Evolutionary conservation across 169 alveolate species (phyloP), one percentile per base, ranked within the genome.

Genomic region (Eimeria necatrix): DNA sequence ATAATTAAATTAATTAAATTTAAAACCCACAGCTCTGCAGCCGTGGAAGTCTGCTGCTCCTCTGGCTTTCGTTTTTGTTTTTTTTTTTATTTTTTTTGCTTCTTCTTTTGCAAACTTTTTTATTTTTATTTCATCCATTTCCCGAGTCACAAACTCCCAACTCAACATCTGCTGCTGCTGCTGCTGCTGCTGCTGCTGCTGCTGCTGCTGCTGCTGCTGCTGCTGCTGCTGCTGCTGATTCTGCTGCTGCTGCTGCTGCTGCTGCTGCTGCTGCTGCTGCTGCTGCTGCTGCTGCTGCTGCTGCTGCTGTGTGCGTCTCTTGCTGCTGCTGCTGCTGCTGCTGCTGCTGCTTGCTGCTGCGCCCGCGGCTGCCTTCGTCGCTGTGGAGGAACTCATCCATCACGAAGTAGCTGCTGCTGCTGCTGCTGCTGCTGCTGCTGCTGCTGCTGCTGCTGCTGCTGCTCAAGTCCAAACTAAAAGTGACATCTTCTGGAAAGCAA

Each of bases 401-500:
- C 5, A 68, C 80, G 46, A 68, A 68, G 80, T 68, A 48, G 46
- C 80, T 68, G 32, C 41, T 32, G 41, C 26, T 68, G n/a, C n/a
- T n/a, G n/a, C n/a, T n/a, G n/a, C n/a, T n/a, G n/a, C n/a, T n/a
- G n/a, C n/a, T n/a, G n/a, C n/a, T n/a, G n/a, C n/a, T n/a, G n/a
- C n/a, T n/a, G n/a, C n/a, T n/a, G n/a, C n/a, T n/a, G n/a, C n/a
- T n/a, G n/a, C n/a, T n/a, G 46, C 80, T 68, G 32, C 41, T 32
- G 41, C 26, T 68, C 18, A 24, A 68, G 32, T 68, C 80, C 18
- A 68, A 20, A 24, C 48, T 20, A 12, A 68, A 32, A 22, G 49
- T 68, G 48, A 68, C 80, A 24, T 68, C 80, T 68, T 18, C 48
- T 24, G 80, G 80, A 24, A 68, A 68, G 46, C 80, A 68, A 24